A percentile compares a stretch with the other conserved stretches of the same genome.
These are phyloP conservation scores for Dactylis glomerata DNA, from an alignment of 176 grass and related monocot genomes.

Conservation along the genomic window DNA sequence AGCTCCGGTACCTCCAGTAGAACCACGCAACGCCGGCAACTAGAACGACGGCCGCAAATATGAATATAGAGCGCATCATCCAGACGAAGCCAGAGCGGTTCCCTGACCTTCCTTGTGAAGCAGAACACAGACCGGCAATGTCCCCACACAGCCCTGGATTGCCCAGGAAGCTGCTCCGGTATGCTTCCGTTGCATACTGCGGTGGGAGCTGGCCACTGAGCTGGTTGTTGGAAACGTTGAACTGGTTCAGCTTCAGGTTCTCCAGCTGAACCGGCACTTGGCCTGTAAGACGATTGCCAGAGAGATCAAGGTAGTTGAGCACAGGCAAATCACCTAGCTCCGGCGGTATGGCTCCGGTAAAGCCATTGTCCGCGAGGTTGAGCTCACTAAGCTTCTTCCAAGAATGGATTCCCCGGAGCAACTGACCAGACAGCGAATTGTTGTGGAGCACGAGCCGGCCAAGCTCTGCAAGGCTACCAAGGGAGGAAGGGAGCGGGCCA, in stretches of 20 bases:
- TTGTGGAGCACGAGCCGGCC: conserved; percentile 65
- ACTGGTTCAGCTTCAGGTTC: conserved; percentile 82
- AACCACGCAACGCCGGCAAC: conserved; percentile 58
- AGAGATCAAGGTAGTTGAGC: conserved; percentile 96
- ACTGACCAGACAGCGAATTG: conserved; percentile 69
- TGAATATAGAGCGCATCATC: conserved; percentile 64
- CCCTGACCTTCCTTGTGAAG: not conserved
- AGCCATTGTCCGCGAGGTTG: conserved; percentile 63
- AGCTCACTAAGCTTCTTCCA: conserved; percentile 86
- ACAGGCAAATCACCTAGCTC: conserved; percentile 77
- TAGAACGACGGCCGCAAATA: conserved; percentile 47
- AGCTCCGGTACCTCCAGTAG: conserved; percentile 53
- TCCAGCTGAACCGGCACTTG: conserved; percentile 63
- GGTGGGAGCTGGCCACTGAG: conserved; percentile 65
- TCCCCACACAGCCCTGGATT: conserved; percentile 66
- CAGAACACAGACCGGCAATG: conserved; percentile 29
- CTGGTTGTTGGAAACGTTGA: conserved; percentile 79
- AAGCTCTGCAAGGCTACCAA: conserved; percentile 58
- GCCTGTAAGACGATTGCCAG: conserved; percentile 56
- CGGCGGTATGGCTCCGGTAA: conserved; percentile 63
- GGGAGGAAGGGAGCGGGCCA: conserved; percentile 53
- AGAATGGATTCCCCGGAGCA: conserved; percentile 57
- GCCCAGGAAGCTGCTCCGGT: conserved; percentile 65
- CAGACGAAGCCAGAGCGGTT: conserved; percentile 25
- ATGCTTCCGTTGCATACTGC: conserved; percentile 46